Base-by-base conservation (phyloP, 495 filamentous ascomycete genomes). In the Podospora anserina region DNA sequence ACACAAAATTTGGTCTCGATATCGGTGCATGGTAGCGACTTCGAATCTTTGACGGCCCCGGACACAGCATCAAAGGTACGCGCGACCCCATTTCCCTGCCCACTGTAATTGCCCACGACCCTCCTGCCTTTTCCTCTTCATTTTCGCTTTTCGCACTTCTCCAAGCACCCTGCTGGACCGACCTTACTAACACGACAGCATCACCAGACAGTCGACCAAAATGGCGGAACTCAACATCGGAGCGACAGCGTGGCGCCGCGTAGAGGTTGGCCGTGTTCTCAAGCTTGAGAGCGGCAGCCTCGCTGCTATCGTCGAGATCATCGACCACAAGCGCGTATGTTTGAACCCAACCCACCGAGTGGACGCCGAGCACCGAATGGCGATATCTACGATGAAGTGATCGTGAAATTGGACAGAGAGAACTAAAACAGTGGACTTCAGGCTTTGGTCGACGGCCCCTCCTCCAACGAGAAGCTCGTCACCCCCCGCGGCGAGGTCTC, bases 261-360 rank as follows among this genome's bases (percentile, higher is more conserved):
- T 99, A 79, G 93, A 99, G 87, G 91, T 97, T 84, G 96, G 96
- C 86, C 93, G 96, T 76, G 90, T 95, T 72, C 88, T 97, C 72
- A 76, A 78, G 71, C 90, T 88, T 71, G 92, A 88, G 86, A 85
- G 80, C 70, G 94, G 93, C 83, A 91, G 90, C 82, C 88, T 98
- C 70, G 96, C 93, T 71, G 84, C 87, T 77, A 95, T 99, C 80
- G 93, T 97, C 82, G 93, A 98, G 89, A 97, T 99, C 82, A 94
- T 98, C 83, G 96, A 98, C 84, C 95, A 99, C 91, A 97, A 97
- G 88, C 92, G 95, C 82, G 95, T 98, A 96, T 79, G 94, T 91
- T 70, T 39, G 67, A 63, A 49, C 66, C 68, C 20, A 53, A 28
- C 56, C 7, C 65, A 59, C 53, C 63, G 63, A 27, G 58, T 59